Base-by-base conservation (phyloP, 2,329 filamentous ascomycete species). In the Monosporascus ibericus region DNA sequence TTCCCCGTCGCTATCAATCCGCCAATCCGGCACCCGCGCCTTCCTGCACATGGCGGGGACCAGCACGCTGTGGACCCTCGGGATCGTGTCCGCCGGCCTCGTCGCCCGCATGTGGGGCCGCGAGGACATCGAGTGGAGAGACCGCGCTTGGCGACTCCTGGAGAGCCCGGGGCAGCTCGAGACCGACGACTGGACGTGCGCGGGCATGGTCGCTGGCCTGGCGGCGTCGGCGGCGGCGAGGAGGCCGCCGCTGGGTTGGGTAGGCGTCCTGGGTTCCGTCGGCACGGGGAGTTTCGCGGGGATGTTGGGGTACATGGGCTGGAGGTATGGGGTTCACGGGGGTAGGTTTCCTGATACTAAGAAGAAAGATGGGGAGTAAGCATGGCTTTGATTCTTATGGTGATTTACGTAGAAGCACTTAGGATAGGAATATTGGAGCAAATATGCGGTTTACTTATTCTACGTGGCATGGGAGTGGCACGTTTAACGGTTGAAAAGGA, bases 121-220 rank as follows among this genome's bases (percentile, higher is more conserved):
- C 17, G 75, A 81, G 58, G 72, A 77, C 40, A 80, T 87, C 34
- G 82, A 87, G 65, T 87, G 83, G 83, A 68, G 78, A 60, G 83
- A 87, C 62, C 72, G 84, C 18, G 76, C 76, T 52, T 87, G 83
- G 82, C 70, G 84, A 30, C 62, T 87, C 48, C 59, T 84, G 44
- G 79, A 79, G 67, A 86, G 80, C 56, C 64, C 68, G 40, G 76
- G 79, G 0, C 82, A 87, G 70, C 61, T 79, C 1, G 72, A 79
- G 58, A 75, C 72, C 48, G 82, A 85, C 62, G 79, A 80, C 60
- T 82, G 75, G 73, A 77, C 74, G 20, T 70, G 75, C 18, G 69
- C 64, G 0, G 78, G 74, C 0, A 74, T 75, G 58, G 68, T 61
- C 0, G 61, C 63, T 2, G 63, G 59, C 0, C 36, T 60, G 38